These are phyloP conservation scores for Solanum pimpinellifolium DNA, from an alignment of 257 asterid species.

Conservation along the genomic window DNA sequence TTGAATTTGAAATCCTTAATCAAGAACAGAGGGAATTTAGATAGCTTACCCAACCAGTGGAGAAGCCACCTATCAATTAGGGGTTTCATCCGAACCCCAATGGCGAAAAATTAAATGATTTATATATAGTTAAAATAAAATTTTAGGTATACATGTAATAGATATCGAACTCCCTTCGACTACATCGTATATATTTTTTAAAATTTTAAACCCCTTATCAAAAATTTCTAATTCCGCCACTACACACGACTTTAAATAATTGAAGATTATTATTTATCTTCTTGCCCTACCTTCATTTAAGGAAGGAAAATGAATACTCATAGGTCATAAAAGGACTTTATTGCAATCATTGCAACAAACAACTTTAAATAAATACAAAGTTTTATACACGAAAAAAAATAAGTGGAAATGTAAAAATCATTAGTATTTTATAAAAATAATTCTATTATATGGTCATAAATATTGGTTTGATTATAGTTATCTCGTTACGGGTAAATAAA, in stretches of 20 bases:
- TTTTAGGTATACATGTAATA: too few species aligned
- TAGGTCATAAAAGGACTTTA: neutral
- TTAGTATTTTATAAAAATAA: neutral
- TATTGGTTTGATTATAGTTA: neutral
- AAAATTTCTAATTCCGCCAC: too few species aligned
- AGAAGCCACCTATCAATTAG: too few species aligned
- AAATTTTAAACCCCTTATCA: too few species aligned
- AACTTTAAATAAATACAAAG: neutral
- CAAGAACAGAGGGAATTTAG: neutral
- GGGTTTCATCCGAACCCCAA: too few species aligned
- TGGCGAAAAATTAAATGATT: too few species aligned
- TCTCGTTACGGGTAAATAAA: neutral
- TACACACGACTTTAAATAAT: neutral
- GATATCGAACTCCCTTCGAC: rapidly evolving
- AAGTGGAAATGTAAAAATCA: neutral
- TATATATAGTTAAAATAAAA: too few species aligned
- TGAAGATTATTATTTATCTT: neutral
- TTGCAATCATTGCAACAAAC: neutral
- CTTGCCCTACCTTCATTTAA: neutral
- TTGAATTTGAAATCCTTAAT: rapidly evolving
- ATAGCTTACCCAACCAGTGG: rapidly evolving
- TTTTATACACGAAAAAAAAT: neutral
- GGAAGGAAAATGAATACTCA: neutral
- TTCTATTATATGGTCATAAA: neutral
- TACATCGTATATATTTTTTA: too few species aligned